Evolutionary conservation across 805 yeast genomes (phyloP), one percentile per base, ranked within the genome.

Genomic region (Middelhovenomyces tepae): DNA sequence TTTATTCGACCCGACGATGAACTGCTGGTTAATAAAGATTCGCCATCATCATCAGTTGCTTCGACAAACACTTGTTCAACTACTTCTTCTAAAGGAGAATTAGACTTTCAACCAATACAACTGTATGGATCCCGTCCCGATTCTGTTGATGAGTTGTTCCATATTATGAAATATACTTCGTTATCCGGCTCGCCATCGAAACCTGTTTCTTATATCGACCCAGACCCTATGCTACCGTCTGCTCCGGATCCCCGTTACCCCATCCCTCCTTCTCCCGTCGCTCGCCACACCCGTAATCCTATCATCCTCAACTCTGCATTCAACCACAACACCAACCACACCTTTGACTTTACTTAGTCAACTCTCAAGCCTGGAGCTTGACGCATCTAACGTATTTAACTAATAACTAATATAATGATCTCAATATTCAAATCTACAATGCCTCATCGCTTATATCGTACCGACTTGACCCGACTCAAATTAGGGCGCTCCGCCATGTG

Each of bases 241-340:
- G 10, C 32, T 10, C 23, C 34, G 9, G 18, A 16, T 10, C 17
- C 36, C 23, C 7, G 18, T 11, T 22, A 25, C 15, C 18, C 22
- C 5, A 11, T 32, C 11, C 40, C 43, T 7, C 13, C 36, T 20
- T 39, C 43, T 16, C 45, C 45, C 2, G 40, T 41, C 10, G 39
- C 43, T 3, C 26, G 45, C 14, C 22, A 23, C 29, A 35, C 36
- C 24, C 36, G 43, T 11, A 41, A 41, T 34, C 45, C 45, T n/a
- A 41, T 41, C 15, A 34, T 41, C 13, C 22, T 41, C 17, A 39
- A 41, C 36, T 27, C 42, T 3, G 21, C 39, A 6, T 41, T 41
- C 27, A n/a, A n/a, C n/a, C n/a, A n/a, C n/a, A n/a, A n/a, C n/a
- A n/a, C n/a, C n/a, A n/a, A n/a, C n/a, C n/a, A n/a, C n/a, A n/a